Conservation (phyloP, 2,329 filamentous ascomycete genomes). For the Neonectria sp. region DNA sequence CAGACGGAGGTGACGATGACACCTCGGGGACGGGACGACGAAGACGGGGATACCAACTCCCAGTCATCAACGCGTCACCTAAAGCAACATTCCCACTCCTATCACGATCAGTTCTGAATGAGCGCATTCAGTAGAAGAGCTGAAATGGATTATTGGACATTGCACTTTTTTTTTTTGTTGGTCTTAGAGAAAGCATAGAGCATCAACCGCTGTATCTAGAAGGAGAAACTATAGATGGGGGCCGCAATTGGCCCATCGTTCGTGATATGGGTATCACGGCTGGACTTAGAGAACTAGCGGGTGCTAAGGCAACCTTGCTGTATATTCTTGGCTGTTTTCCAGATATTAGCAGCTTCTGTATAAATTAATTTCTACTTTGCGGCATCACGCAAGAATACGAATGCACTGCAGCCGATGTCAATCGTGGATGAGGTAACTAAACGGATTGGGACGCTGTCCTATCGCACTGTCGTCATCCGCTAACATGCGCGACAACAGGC, state of each 20-base stretch:
- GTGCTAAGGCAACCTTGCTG: neutral
- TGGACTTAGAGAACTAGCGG: neutral
- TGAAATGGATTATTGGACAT: neutral
- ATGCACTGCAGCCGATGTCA: neutral
- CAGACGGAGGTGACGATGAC: constrained; percentile 42
- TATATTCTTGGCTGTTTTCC: neutral
- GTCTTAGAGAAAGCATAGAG: neutral
- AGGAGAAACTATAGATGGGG: neutral
- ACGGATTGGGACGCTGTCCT: neutral
- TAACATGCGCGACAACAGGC: neutral
- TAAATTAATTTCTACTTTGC: neutral
- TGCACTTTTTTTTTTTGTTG: neutral
- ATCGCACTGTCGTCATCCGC: neutral
- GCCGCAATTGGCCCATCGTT: neutral
- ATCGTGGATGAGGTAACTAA: neutral
- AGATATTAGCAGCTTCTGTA: neutral
- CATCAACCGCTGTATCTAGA: neutral
- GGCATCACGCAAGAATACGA: neutral
- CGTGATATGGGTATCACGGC: neutral
- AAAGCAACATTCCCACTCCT: constrained; percentile 20
- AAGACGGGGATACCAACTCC: constrained; percentile 41
- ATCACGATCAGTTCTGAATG: constrained; percentile 11
- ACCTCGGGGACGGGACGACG: constrained; percentile 22
- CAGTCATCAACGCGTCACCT: constrained; percentile 42
- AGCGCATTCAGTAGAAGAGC: neutral